phyloP scores from a whole-genome alignment of 148 eudicot species.

The Dianthus caryophyllus region DNA sequence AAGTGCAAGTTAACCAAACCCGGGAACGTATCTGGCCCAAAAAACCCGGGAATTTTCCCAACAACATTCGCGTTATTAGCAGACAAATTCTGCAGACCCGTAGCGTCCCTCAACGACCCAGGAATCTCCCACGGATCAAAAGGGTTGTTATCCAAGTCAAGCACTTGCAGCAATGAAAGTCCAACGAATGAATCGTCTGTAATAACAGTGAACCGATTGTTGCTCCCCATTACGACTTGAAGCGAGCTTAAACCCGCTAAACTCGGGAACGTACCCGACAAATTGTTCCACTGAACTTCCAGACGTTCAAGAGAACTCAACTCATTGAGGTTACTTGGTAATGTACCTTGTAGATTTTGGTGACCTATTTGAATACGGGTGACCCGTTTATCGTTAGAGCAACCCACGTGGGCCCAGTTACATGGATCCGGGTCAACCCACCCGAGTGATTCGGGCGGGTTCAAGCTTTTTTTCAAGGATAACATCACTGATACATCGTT shows the following conservation, averaged over 20 bases:
- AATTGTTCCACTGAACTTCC: slow-evolving; percentile 78
- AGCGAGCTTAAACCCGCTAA: slow-evolving; percentile 55
- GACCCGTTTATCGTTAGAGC: slow-evolving; percentile 54
- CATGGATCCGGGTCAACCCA: slow-evolving; percentile 91
- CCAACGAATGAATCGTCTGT: slow-evolving; percentile 70
- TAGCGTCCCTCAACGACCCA: slow-evolving; percentile 42
- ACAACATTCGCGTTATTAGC: slow-evolving; percentile 66
- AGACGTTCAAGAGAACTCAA: slow-evolving; percentile 57
- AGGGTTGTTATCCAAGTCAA: slow-evolving; percentile 78
- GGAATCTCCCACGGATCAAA: slow-evolving; percentile 72
- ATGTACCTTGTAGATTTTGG: slow-evolving; percentile 70
- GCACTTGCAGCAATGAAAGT: slow-evolving; percentile 57
- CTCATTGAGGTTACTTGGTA: slow-evolving; percentile 46
- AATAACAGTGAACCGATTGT: slow-evolving; percentile 56
- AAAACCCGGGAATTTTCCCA: slow-evolving; percentile 63
- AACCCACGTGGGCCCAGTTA: slow-evolving; percentile 61
- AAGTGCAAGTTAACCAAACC: slow-evolving; percentile 63
- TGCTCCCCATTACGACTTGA: slow-evolving; percentile 65
- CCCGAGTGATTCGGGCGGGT: slow-evolving; percentile 41
- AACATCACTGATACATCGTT: slow-evolving; percentile 63
- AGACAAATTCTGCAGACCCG: slow-evolving; percentile 71
- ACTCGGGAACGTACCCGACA: slow-evolving; percentile 71
- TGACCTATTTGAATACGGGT: slow-evolving; percentile 90
- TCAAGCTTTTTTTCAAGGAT: slow-evolving; percentile 50
- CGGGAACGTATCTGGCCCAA: slow-evolving; percentile 70